Evolutionary conservation across 2,329 filamentous ascomycete genomes (phyloP).

Genomic region (Talaromyces verruculosus): DNA sequence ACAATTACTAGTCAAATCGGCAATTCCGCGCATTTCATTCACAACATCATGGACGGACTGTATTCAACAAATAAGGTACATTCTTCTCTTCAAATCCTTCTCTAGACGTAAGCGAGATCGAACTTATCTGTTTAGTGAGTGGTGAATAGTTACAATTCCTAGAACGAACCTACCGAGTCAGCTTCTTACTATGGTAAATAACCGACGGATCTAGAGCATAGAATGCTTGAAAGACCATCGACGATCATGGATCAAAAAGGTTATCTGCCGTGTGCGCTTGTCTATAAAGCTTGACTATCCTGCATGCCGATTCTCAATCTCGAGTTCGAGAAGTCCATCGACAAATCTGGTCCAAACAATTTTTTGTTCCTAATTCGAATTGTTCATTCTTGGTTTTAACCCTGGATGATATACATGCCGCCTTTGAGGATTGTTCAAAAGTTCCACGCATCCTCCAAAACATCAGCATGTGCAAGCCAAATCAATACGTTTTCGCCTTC

Average conservation of each 20-base stretch:
- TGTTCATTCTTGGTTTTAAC: background rate
- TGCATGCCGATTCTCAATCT: background rate
- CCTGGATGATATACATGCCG: background rate
- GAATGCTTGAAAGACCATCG: background rate
- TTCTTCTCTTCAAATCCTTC: background rate
- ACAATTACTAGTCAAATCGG: background rate
- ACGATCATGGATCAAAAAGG: background rate
- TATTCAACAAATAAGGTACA: background rate
- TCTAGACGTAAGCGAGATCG: background rate
- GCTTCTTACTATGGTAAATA: background rate
- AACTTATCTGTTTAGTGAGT: background rate
- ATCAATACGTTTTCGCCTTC: constrained; percentile 14
- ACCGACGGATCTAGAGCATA: background rate
- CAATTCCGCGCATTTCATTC: background rate
- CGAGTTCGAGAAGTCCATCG: too few species aligned
- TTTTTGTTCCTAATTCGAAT: too few species aligned
- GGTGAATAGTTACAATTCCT: background rate
- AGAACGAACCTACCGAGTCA: background rate
- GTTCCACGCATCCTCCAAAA: constrained; percentile 13
- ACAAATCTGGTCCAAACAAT: too few species aligned
- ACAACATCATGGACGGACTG: background rate
- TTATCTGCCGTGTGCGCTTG: background rate
- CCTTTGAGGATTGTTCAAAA: background rate
- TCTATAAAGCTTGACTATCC: background rate
- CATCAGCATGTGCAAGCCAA: constrained; percentile 9